These are phyloP conservation scores for Arthrinium phaeospermum DNA, from an alignment of 2,329 filamentous ascomycete genomes.

Conservation along the genomic window DNA sequence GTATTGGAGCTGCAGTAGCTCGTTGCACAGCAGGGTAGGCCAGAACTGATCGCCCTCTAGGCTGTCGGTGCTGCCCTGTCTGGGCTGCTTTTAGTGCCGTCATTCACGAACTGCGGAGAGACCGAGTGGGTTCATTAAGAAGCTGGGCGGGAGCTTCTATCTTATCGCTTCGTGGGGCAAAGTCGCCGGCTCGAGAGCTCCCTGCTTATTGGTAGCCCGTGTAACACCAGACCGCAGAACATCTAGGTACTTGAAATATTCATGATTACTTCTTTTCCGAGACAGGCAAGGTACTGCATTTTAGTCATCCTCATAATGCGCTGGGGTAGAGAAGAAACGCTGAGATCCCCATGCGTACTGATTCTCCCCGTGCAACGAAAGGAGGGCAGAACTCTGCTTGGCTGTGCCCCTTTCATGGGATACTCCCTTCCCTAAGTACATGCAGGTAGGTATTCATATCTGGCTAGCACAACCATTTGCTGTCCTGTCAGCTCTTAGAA, in stretches of 20 bases:
- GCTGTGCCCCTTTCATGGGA: neutral
- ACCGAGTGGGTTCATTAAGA: neutral
- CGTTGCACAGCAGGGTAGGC: neutral
- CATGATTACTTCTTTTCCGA: neutral
- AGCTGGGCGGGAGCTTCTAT: slow-evolving; percentile 28
- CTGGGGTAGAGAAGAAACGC: neutral
- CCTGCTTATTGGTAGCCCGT: neutral
- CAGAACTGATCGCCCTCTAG: slow-evolving; percentile 2
- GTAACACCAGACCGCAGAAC: neutral
- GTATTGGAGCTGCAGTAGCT: slow-evolving; percentile 10
- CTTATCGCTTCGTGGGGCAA: slow-evolving; percentile 35
- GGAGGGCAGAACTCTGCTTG: neutral
- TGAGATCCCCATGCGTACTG: neutral
- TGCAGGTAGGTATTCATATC: neutral
- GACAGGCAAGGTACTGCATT: neutral
- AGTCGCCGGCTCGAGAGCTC: slow-evolving; percentile 17
- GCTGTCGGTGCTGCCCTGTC: neutral
- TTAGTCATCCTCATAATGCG: neutral
- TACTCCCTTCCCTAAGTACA: neutral
- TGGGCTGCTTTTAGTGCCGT: neutral
- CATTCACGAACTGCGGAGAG: slow-evolving; percentile 1
- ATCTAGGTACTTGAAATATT: neutral
- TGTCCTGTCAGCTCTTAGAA: neutral
- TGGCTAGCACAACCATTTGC: neutral
- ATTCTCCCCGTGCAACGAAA: neutral